phyloP scores from a whole-genome alignment of 2,329 filamentous ascomycete species.

The Colletotrichum sojae region DNA sequence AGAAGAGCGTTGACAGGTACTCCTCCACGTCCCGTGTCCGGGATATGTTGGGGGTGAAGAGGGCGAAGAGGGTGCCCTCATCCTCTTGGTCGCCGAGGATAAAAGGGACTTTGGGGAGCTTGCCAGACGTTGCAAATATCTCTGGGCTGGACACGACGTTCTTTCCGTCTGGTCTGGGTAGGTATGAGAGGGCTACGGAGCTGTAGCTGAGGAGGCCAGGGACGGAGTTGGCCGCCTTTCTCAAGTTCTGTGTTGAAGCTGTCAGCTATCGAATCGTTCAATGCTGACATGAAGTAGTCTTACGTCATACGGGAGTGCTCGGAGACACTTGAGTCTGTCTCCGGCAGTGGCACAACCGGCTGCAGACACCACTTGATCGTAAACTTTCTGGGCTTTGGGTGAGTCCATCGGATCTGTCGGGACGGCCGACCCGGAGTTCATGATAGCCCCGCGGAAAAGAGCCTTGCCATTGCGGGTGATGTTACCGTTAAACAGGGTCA shows the following conservation, averaged over 20 bases:
- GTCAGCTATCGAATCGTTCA: constrained; percentile 67
- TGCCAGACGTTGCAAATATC: constrained; percentile 58
- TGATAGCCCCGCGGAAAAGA: constrained; percentile 75
- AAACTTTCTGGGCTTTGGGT: constrained; percentile 68
- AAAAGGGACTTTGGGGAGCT: constrained; percentile 71
- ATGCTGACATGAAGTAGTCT: constrained; percentile 67
- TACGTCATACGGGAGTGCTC: constrained; percentile 67
- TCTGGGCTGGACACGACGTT: constrained; percentile 69
- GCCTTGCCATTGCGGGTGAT: constrained; percentile 65
- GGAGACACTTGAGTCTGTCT: constrained; percentile 69
- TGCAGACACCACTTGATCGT: constrained; percentile 64
- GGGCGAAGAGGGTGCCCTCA: constrained; percentile 75
- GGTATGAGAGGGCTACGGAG: constrained; percentile 71
- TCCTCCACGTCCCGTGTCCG: constrained; percentile 63
- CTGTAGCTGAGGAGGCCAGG: constrained; percentile 69
- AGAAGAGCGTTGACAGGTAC: constrained; percentile 69
- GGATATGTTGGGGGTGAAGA: constrained; percentile 72
- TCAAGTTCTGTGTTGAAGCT: constrained; percentile 65
- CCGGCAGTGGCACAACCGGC: constrained; percentile 66
- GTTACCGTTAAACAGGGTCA: constrained; percentile 72
- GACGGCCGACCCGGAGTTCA: constrained; percentile 70
- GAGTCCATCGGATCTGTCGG: constrained; percentile 68
- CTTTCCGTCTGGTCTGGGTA: constrained; percentile 72
- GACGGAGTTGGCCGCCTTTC: constrained; percentile 69
- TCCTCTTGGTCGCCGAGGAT: constrained; percentile 77